Base-by-base conservation (phyloP, 1,139 yeast species). In the Scheffersomyces quercinus region DNA sequence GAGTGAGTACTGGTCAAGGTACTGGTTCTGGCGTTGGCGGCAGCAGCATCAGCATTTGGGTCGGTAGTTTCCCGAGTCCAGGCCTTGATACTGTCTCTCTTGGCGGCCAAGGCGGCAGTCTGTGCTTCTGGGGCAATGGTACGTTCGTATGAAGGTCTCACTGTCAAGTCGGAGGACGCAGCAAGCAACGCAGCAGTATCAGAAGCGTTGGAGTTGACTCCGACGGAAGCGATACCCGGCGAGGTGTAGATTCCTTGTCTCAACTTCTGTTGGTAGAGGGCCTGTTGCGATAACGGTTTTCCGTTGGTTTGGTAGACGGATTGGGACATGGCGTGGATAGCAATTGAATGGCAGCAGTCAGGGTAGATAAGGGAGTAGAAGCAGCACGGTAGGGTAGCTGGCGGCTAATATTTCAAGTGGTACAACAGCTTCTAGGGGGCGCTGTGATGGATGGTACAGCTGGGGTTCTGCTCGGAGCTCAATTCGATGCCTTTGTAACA, bases 181-280 rank as follows among this genome's bases (percentile, higher is more conserved):
- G 95, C 95, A 50, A 83, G 69, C 43, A 83, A 69, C 0, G 93
- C 93, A 38, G 95, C 95, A 3, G 87, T 80, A 59, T 84, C 90
- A 10, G 88, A 80, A 29, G 90, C 90, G 41, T 73, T 71, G 46
- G 80, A 72, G 54, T 77, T 77, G 44, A 88, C 93, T 11, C 97
- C 97, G 3, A 87, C 77, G 12, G 78, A 67, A 4, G 83, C 81
- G 41, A 72, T 74, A 10, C 88, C 83, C 2, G 97, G 97, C 43
- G 82, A 74, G 51, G 79, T 77, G 65, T 75, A 88, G 41, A 83
- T 74, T 34, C 96, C 96, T 57, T 84, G 85, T 57, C 80, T 86
- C 59, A 85, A 67, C 57, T 85, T 85, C 50, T 89, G 91, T 54
- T 83, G 85, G 67, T 88, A 88, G 43, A 83, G 65, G 3, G 95